Evolutionary conservation across 2,329 filamentous ascomycete species (phyloP).

Genomic region (Ophiostoma populinum): DNA sequence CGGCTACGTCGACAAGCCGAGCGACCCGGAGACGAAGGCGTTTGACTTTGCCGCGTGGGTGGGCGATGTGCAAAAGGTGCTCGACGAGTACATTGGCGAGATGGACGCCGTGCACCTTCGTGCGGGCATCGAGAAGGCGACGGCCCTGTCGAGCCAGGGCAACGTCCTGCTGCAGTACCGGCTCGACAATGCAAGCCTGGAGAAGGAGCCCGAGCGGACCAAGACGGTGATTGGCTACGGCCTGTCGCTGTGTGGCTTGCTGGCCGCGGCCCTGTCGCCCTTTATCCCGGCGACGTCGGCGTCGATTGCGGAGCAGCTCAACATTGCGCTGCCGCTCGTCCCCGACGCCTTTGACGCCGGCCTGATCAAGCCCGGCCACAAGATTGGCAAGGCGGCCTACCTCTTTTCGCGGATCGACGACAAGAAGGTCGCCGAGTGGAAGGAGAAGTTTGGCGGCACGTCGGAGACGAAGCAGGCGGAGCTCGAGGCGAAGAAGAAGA

Average conservation of each 20-base stretch:
- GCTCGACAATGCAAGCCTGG: slow-evolving; percentile 26
- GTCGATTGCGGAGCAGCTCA: slow-evolving; percentile 61
- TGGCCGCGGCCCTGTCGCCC: slow-evolving; percentile 61
- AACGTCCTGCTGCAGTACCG: slow-evolving; percentile 32
- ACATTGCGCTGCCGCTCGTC: slow-evolving; percentile 36
- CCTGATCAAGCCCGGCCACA: slow-evolving; percentile 53
- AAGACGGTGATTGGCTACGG: slow-evolving; percentile 54
- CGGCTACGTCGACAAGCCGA: slow-evolving; percentile 21
- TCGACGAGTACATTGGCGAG: slow-evolving; percentile 49
- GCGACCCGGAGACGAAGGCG: slow-evolving; percentile 20
- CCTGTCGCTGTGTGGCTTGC: slow-evolving; percentile 66
- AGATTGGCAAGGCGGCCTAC: slow-evolving; percentile 41
- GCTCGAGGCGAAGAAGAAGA: slow-evolving; percentile 17
- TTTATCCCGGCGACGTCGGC: slow-evolving; percentile 71
- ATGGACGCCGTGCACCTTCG: slow-evolving; percentile 58
- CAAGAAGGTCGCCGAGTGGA: slow-evolving; percentile 57
- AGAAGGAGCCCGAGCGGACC: slow-evolving; percentile 36
- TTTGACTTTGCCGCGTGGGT: slow-evolving; percentile 35
- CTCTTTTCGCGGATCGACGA: slow-evolving; percentile 57
- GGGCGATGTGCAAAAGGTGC: slow-evolving; percentile 45
- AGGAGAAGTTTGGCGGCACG: slow-evolving; percentile 37
- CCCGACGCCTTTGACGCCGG: slow-evolving; percentile 47
- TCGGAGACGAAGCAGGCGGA: slow-evolving; percentile 16
- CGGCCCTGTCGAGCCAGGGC: slow-evolving; percentile 43
- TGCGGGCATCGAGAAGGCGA: slow-evolving; percentile 43